Percentiles rank a stretch among this genome's conserved stretches.
These are phyloP conservation scores for Phytophthora sansomeana DNA, from an alignment of 352 stramenopile genomes.

Conservation along the genomic window DNA sequence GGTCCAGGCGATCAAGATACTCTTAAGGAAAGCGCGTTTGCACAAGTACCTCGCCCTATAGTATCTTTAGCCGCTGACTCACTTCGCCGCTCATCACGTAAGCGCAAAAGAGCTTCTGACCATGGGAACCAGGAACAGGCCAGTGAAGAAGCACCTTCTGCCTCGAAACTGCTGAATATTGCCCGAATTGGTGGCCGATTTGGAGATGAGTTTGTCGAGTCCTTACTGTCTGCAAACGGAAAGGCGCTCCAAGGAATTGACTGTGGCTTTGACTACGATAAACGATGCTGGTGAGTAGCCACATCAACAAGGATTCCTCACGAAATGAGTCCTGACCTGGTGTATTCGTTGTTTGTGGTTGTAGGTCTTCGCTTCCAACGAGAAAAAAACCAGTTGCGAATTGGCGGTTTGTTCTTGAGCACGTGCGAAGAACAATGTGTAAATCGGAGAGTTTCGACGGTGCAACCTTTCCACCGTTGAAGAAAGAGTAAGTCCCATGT, in stretches of 20 bases:
- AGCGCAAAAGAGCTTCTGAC: slow-evolving; percentile 44
- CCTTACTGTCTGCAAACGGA: slow-evolving; percentile 53
- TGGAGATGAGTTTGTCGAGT: slow-evolving; percentile 52
- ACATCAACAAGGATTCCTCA: not conserved
- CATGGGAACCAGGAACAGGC: slow-evolving; percentile 7
- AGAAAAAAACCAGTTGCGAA: slow-evolving; percentile 73
- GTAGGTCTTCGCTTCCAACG: slow-evolving; percentile 61
- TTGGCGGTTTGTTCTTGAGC: slow-evolving; percentile 74
- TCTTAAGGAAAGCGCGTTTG: slow-evolving; percentile 42
- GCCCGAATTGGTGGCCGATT: slow-evolving; percentile 47
- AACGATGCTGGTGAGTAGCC: slow-evolving; percentile 51
- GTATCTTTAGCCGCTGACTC: slow-evolving; percentile 44
- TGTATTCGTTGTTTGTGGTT: not conserved
- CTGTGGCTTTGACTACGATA: slow-evolving; percentile 35
- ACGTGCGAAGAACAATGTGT: slow-evolving; percentile 40
- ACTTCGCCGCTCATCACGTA: slow-evolving; percentile 36
- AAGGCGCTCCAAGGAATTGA: slow-evolving; percentile 54
- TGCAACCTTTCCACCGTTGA: slow-evolving; percentile 43
- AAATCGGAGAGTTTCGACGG: slow-evolving; percentile 9
- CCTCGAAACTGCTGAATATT: slow-evolving; percentile 33
- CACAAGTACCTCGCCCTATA: slow-evolving; percentile 48
- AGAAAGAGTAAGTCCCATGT: slow-evolving; percentile 39
- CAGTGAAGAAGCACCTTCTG: slow-evolving; percentile 17
- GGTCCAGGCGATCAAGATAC: not conserved
- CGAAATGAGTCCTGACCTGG: slow-evolving; percentile 7